These are phyloP conservation scores for Coemansia sp. DNA, from an alignment of 192 early-diverging fungal genomes.

Conservation along the genomic window DNA sequence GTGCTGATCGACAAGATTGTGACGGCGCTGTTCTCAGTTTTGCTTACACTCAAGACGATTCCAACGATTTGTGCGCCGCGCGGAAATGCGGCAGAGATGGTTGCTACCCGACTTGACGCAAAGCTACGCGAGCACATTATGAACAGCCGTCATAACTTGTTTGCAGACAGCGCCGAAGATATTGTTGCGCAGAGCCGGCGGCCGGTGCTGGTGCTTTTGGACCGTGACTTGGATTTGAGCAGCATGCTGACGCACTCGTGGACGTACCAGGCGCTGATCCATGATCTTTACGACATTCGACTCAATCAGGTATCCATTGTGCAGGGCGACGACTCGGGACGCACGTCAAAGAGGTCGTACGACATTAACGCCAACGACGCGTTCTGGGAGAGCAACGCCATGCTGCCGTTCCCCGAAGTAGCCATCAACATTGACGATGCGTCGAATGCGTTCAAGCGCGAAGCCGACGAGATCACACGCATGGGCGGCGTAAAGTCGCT, in stretches of 20 bases:
- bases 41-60: slow-evolving; percentile 85
- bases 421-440: slow-evolving; percentile 94
- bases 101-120: slow-evolving; percentile 86
- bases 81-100: slow-evolving; percentile 91
- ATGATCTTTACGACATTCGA: slow-evolving; percentile 92
- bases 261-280: slow-evolving; percentile 96
- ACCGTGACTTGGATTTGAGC: slow-evolving; percentile 87
- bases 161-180: slow-evolving; percentile 59
- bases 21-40: slow-evolving; percentile 80
- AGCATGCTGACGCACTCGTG: slow-evolving; percentile 95
- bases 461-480: slow-evolving; percentile 88
- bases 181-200: slow-evolving; percentile 61
- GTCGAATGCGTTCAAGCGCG: slow-evolving; percentile 90
- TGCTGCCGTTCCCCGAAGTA: slow-evolving; percentile 94
- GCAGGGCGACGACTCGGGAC: slow-evolving; percentile 65
- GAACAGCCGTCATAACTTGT: slow-evolving; percentile 85
- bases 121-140: slow-evolving; percentile 88
- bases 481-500: slow-evolving; percentile 79
- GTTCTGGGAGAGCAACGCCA: slow-evolving; percentile 93
- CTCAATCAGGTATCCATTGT: slow-evolving; percentile 76
- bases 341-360: slow-evolving; percentile 68
- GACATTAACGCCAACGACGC: slow-evolving; percentile 88
- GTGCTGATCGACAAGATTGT: slow-evolving; percentile 78
- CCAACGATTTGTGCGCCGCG: slow-evolving; percentile 89
- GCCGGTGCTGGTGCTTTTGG: slow-evolving; percentile 82